Evolutionary conservation across 768 basidiomycete species (phyloP), one percentile per base, ranked within the genome.

Genomic region (Tylopilus balloui): DNA sequence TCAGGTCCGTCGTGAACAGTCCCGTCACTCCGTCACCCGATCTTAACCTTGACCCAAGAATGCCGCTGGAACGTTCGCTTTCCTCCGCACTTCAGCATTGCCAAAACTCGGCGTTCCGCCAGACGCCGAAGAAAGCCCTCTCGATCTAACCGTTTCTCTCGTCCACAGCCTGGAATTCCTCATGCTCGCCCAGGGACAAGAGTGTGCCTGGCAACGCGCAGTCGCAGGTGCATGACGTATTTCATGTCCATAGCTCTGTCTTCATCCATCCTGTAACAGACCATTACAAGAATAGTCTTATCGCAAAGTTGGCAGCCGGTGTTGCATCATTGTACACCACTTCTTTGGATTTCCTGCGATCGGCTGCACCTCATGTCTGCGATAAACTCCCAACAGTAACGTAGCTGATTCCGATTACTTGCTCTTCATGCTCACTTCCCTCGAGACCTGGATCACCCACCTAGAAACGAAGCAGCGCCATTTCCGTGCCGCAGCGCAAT

Each of bases 181-280:
- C 47, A 86, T 92, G 81, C 76, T 94, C 5, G 92, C 92, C 1
- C 92, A 97, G 67, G 94, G 93, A 1, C 95, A 98, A 57, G 96
- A 99, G 70, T 95, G 91, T 62, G 91, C 84, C 35, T 98, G 94
- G 94, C 93, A 95, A 63, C 79, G 86, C 56, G 93, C 93, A 14
- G 84, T 86, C 61, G 69, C 89, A 50, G 88, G 92, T 91, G 58
- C 58, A 63, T 58, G 3, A 10, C 37, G 11, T 15, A 31, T 35
- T 24, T 42, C 42, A 31, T 15, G 3, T 28, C 11, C 14, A 32
- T 25, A 6, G 1, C 11, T n/a, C 31, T 31, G 5, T 21, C 20
- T 41, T 42, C 35, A 48, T 29, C 47, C 5, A 7, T 11, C 46
- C 28, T 44, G 28, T 17, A 17, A 31, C 58, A 81, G 81, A 78